These are phyloP conservation scores for Leishmania guyanensis DNA, from an alignment of 208 protist species.

Conservation along the genomic window DNA sequence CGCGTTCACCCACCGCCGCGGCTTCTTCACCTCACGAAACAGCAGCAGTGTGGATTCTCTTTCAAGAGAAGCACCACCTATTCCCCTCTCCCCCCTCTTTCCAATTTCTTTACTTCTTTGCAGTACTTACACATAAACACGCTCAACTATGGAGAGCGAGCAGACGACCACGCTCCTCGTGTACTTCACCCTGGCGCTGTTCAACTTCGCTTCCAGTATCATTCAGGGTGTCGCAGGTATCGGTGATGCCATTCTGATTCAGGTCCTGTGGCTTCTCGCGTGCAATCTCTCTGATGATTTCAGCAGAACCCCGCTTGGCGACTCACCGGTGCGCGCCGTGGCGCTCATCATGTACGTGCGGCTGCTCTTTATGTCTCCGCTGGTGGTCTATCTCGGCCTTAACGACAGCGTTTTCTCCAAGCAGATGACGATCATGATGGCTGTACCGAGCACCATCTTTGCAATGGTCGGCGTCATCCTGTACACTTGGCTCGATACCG, in stretches of 20 bases:
- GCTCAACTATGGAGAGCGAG: not conserved
- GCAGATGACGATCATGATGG: slow-evolving; percentile 61
- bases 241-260: slow-evolving; percentile 64
- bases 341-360: slow-evolving; percentile 65
- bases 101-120: not conserved
- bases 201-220: slow-evolving; percentile 53
- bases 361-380: slow-evolving; percentile 53
- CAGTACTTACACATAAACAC: not conserved
- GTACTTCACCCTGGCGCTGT: slow-evolving; percentile 36
- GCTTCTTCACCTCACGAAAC: not conserved
- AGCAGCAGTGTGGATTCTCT: not conserved
- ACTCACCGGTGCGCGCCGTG: slow-evolving; percentile 45
- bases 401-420: slow-evolving; percentile 63
- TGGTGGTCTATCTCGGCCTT: slow-evolving; percentile 49
- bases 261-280: slow-evolving; percentile 53
- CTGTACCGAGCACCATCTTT: slow-evolving; percentile 49
- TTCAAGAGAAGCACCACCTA: not conserved
- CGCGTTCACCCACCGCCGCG: not conserved
- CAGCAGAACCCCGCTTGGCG: slow-evolving; percentile 40
- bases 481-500: slow-evolving; percentile 31
- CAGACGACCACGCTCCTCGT: slow-evolving; percentile 30
- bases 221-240: slow-evolving; percentile 61
- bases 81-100: not conserved
- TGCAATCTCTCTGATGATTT: slow-evolving; percentile 33
- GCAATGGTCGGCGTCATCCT: slow-evolving; percentile 49